phyloP scores from a whole-genome alignment of 2,329 filamentous ascomycete genomes.

The Cladophialophora immunda region DNA sequence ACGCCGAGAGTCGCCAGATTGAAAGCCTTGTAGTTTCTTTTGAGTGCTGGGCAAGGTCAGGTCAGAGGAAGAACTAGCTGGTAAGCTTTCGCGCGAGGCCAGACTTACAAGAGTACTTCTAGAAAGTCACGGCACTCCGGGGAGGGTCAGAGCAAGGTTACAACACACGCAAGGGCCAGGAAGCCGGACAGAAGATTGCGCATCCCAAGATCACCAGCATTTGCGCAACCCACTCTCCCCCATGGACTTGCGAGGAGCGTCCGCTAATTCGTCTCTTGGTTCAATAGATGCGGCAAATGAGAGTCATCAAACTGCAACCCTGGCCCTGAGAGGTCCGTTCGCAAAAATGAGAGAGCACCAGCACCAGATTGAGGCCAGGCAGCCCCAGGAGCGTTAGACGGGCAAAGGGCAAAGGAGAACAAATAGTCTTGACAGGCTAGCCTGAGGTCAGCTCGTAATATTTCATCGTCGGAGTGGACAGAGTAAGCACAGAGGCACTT shows the following conservation, averaged over 20 bases:
- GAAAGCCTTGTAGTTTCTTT: constrained; percentile 22
- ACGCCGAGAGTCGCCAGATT: constrained; percentile 37
- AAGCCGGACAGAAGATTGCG: constrained; percentile 36
- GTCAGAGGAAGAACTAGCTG: constrained; percentile 24
- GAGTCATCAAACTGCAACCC: constrained; percentile 34
- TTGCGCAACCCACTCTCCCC: constrained; percentile 30
- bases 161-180: constrained; percentile 24
- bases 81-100: constrained; percentile 20
- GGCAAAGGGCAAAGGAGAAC: constrained; percentile 29
- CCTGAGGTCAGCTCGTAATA: constrained; percentile 38
- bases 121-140: constrained; percentile 23
- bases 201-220: constrained; percentile 37
- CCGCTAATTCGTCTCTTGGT: constrained; percentile 36
- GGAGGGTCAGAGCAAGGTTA: constrained; percentile 34
- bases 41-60: constrained; percentile 11
- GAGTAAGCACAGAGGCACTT: constrained; percentile 33
- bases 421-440: constrained; percentile 33
- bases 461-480: constrained; percentile 33
- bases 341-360: constrained; percentile 23
- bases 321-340: constrained; percentile 36
- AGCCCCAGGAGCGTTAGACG: constrained; percentile 26
- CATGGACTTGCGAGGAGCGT: constrained; percentile 28
- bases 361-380: constrained; percentile 32
- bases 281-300: constrained; percentile 38
- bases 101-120: constrained; percentile 34